These are phyloP conservation scores for Tetragonia tetragonoides DNA, from an alignment of 148 eudicot genomes.

Conservation along the genomic window DNA sequence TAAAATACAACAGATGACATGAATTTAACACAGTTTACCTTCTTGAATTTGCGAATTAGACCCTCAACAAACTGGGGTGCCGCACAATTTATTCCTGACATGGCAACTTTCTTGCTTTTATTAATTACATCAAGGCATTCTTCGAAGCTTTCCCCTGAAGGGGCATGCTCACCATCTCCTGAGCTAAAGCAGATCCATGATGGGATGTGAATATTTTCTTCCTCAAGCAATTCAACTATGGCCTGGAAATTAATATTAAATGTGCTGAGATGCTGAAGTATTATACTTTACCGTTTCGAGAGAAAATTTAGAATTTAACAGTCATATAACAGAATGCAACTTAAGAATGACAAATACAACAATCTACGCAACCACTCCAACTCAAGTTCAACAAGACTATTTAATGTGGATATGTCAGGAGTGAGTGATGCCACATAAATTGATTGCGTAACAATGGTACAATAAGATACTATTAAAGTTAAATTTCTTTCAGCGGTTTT, in stretches of 20 bases:
- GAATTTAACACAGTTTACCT: constrained; percentile 39
- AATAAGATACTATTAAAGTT: too few relatives aligned
- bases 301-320: neutral
- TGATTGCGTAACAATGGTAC: neutral
- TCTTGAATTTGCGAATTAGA: constrained; percentile 57
- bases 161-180: constrained; percentile 68
- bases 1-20: neutral
- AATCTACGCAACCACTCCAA: too few relatives aligned
- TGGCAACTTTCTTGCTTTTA: constrained; percentile 51
- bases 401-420: neutral
- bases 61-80: constrained; percentile 73
- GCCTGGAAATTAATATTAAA: constrained; percentile 42
- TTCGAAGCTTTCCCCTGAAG: constrained; percentile 79
- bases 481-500: too few relatives aligned
- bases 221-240: constrained; percentile 71
- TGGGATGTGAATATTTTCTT: constrained; percentile 62
- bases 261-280: neutral
- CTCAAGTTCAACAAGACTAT: too few relatives aligned
- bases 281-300: neutral
- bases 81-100: constrained; percentile 81
- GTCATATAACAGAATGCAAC: neutral
- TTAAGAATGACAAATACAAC: neutral
- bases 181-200: constrained; percentile 87
- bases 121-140: constrained; percentile 59
- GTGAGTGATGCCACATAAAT: neutral